Evolutionary conservation across 1,284 basidiomycete genomes (phyloP).

Genomic region (Sporisorium scitamineum): DNA sequence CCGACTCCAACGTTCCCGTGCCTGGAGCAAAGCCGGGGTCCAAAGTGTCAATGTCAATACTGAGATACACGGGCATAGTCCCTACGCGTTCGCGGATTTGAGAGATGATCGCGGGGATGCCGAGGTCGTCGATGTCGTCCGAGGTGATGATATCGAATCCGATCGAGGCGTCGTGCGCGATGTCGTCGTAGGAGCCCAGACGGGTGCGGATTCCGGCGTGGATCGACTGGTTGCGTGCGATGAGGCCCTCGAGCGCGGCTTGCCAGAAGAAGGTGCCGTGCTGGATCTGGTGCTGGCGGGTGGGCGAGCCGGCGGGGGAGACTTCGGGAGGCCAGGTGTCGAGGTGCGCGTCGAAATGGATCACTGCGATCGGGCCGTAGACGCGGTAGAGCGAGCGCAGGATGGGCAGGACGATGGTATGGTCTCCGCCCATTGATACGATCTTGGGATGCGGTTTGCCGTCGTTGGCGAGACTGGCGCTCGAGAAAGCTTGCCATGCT

Average conservation of each 20-base stretch:
- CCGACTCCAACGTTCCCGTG: conserved; percentile 56
- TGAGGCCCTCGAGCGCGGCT: conserved; percentile 70
- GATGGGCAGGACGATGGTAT: conserved; percentile 72
- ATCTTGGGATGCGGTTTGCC: conserved; percentile 67
- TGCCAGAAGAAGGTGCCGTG: conserved; percentile 71
- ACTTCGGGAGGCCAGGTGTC: conserved; percentile 76
- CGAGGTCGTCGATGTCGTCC: conserved; percentile 56
- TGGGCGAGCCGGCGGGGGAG: conserved; percentile 36
- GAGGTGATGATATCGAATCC: conserved; percentile 58
- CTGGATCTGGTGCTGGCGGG: conserved; percentile 57
- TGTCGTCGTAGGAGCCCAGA: conserved; percentile 52
- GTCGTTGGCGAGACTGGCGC: conserved; percentile 53
- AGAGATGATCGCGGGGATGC: conserved; percentile 41
- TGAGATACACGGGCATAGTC: conserved; percentile 56
- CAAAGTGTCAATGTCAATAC: conserved; percentile 61
- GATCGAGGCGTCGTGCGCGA: conserved; percentile 46
- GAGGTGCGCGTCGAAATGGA: conserved; percentile 71
- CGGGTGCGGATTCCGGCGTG: conserved; percentile 78
- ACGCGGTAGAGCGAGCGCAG: conserved; percentile 69
- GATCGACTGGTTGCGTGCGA: conserved; percentile 76
- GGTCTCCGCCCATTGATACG: conserved; percentile 71
- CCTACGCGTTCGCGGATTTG: conserved; percentile 47
- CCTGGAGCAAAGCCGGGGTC: conserved; percentile 57
- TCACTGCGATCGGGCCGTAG: conserved; percentile 70
- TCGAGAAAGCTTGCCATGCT: conserved; percentile 70